Percentiles rank a stretch among this genome's conserved stretches.
Evolutionary conservation across 1,284 basidiomycete genomes (phyloP).

Genomic region (Cutaneotrichosporon daszewskae): DNA sequence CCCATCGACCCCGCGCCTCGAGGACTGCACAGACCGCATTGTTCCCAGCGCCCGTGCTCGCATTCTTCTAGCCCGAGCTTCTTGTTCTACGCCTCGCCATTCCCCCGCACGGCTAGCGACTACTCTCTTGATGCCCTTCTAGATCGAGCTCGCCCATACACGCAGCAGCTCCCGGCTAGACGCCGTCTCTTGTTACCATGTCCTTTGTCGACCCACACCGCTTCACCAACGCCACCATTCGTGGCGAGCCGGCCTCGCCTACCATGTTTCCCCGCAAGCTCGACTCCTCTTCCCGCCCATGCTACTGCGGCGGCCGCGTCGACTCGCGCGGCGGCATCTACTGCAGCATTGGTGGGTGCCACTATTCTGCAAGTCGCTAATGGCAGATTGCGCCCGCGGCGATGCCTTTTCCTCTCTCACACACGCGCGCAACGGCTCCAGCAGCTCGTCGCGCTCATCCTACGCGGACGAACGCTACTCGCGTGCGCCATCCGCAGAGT

Average conservation of each 20-base stretch:
- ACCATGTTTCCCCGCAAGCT: slow-evolving; percentile 3
- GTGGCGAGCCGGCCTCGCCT: slow-evolving; percentile 13
- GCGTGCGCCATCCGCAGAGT: slow-evolving; percentile 1
- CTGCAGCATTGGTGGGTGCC: slow-evolving; percentile 41
- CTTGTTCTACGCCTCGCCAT: neutral
- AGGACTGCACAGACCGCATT: too few relatives aligned
- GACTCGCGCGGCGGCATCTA: slow-evolving; percentile 38
- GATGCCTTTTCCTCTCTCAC: slow-evolving; percentile 45
- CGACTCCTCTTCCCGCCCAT: slow-evolving; percentile 1
- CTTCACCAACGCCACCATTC: slow-evolving; percentile 7
- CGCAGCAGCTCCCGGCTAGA: slow-evolving; percentile 3
- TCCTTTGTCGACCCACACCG: slow-evolving; percentile 7
- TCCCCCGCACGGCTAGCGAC: neutral
- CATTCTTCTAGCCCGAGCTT: too few relatives aligned
- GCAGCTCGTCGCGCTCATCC: slow-evolving; percentile 15
- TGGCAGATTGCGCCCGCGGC: slow-evolving; percentile 40
- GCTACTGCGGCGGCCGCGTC: slow-evolving; percentile 19
- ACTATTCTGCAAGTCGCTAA: slow-evolving; percentile 14
- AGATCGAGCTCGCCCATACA: too few relatives aligned
- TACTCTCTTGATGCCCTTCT: neutral
- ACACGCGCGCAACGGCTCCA: slow-evolving; percentile 24
- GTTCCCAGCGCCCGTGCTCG: too few relatives aligned
- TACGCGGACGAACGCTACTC: slow-evolving; percentile 11
- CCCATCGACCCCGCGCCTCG: too few relatives aligned
- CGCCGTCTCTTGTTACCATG: slow-evolving; percentile 1